phyloP scores from a whole-genome alignment of 192 early-diverging fungal genomes.

The Haplosporangium gracile region DNA sequence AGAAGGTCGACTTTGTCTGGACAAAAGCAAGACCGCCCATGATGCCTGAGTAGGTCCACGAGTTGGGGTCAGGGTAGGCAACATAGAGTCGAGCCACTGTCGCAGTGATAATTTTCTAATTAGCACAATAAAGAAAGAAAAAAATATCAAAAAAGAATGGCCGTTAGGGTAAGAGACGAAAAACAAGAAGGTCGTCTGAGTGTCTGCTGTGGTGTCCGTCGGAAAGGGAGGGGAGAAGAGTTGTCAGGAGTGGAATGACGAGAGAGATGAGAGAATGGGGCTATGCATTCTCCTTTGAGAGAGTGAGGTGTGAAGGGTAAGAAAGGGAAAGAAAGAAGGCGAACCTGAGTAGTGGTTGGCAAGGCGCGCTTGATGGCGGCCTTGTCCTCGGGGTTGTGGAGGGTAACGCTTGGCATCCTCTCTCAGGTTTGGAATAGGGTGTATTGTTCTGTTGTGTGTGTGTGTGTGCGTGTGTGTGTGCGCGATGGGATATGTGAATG shows the following conservation, averaged over 20 bases:
- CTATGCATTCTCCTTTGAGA: too few relatives aligned
- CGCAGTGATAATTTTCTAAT: constrained; percentile 83
- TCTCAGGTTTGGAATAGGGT: neutral
- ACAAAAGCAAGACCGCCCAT: constrained; percentile 80
- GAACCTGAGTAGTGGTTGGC: constrained; percentile 70
- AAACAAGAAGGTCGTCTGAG: neutral
- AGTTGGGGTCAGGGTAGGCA: constrained; percentile 72
- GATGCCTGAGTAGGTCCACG: constrained; percentile 78
- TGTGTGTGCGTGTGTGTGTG: neutral
- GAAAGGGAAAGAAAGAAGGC: neutral
- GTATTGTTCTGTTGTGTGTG: neutral
- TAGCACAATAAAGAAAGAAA: neutral
- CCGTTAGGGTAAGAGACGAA: neutral
- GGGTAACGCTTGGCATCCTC: constrained; percentile 71
- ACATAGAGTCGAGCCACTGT: constrained; percentile 83
- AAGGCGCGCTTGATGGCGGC: constrained; percentile 72
- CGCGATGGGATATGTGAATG: neutral
- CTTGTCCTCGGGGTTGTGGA: constrained; percentile 75
- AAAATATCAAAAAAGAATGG: neutral
- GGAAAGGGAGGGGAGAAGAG: too few relatives aligned
- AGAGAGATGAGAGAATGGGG: neutral
- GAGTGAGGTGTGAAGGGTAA: neutral
- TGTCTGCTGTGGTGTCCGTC: neutral
- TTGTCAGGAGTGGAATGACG: neutral
- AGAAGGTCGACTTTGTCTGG: constrained; percentile 73